Evolutionary conservation across 179 eudicot species (phyloP).

Genomic region (Heliamphora pulchella): DNA sequence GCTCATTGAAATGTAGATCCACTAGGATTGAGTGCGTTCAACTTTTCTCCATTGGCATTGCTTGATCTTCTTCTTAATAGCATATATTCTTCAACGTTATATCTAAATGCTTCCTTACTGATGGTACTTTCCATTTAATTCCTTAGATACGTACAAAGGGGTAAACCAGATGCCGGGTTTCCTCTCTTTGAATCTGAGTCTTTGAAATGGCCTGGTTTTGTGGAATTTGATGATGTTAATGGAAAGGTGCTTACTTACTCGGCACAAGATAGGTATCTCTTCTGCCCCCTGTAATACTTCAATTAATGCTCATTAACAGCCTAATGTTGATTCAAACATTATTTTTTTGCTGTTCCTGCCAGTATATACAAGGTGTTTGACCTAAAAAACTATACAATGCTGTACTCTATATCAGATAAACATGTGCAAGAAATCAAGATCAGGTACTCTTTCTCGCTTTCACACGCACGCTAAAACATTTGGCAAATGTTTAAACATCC

Average conservation of each 20-base stretch:
- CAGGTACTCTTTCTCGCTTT: slow-evolving; percentile 39
- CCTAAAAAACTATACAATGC: slow-evolving; percentile 74
- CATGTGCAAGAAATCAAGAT: slow-evolving; percentile 90
- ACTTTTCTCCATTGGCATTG: too few relatives aligned
- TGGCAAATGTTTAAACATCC: too few relatives aligned
- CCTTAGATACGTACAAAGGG: slow-evolving; percentile 69
- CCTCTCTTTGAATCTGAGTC: slow-evolving; percentile 87
- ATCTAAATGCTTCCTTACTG: background rate
- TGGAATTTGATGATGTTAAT: slow-evolving; percentile 93
- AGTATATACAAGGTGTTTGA: slow-evolving; percentile 95
- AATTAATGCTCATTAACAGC: too few relatives aligned
- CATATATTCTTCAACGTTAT: too few relatives aligned
- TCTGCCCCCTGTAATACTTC: too few relatives aligned
- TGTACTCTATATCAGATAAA: slow-evolving; percentile 80
- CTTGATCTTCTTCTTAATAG: too few relatives aligned
- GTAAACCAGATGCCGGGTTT: slow-evolving; percentile 88
- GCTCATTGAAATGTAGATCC: slow-evolving; percentile 87
- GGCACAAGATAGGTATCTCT: slow-evolving; percentile 78
- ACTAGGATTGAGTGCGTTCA: slow-evolving; percentile 75
- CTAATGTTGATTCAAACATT: background rate
- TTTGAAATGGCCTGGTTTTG: slow-evolving; percentile 94
- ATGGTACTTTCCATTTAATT: slow-evolving; percentile 1
- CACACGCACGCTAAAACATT: too few relatives aligned
- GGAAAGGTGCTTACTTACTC: slow-evolving; percentile 93
- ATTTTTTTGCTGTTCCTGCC: slow-evolving; percentile 16